Percentiles rank a stretch among this genome's conserved stretches.
Conservation (phyloP, 371 early-diverging fungal genomes). For the Lichtheimia ornata region DNA sequence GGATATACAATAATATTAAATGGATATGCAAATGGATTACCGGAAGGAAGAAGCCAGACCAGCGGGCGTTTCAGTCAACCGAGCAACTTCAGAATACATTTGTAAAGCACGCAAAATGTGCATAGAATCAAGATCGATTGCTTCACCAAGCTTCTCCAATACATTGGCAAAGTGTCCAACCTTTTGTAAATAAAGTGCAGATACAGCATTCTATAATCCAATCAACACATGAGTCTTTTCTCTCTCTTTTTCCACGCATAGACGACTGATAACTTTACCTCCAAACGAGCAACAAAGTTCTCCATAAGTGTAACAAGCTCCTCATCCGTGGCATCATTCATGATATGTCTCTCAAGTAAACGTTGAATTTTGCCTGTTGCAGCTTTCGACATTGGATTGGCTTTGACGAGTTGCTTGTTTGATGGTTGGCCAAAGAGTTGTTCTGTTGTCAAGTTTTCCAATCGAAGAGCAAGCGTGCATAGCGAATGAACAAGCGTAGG, state of each 20-base stretch:
- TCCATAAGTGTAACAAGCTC: constrained; percentile 51
- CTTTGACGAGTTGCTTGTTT: background rate
- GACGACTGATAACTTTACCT: constrained; percentile 19
- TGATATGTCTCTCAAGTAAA: constrained; percentile 26
- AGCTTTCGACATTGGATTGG: background rate
- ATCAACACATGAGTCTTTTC: background rate
- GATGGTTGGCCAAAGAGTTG: background rate
- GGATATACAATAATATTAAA: too few species aligned
- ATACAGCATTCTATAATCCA: constrained; percentile 52
- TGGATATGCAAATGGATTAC: too few species aligned
- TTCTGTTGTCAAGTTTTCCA: constrained; percentile 45
- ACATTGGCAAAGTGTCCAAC: constrained; percentile 57
- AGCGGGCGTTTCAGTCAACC: constrained; percentile 20
- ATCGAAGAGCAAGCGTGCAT: constrained; percentile 38
- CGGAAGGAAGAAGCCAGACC: constrained; percentile 12
- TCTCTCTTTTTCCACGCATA: background rate
- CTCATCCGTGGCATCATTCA: constrained; percentile 43
- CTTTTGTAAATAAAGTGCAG: constrained; percentile 59
- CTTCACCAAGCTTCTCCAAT: constrained; percentile 60
- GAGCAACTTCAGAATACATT: constrained; percentile 57
- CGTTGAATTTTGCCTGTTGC: constrained; percentile 3
- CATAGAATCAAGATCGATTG: constrained; percentile 56
- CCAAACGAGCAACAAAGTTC: constrained; percentile 53
- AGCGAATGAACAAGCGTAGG: constrained; percentile 36
- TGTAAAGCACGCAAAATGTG: constrained; percentile 64